Evolutionary conservation across 768 basidiomycete species (phyloP), one percentile per base, ranked within the genome.

Genomic region (Fistulinella prunicolor): DNA sequence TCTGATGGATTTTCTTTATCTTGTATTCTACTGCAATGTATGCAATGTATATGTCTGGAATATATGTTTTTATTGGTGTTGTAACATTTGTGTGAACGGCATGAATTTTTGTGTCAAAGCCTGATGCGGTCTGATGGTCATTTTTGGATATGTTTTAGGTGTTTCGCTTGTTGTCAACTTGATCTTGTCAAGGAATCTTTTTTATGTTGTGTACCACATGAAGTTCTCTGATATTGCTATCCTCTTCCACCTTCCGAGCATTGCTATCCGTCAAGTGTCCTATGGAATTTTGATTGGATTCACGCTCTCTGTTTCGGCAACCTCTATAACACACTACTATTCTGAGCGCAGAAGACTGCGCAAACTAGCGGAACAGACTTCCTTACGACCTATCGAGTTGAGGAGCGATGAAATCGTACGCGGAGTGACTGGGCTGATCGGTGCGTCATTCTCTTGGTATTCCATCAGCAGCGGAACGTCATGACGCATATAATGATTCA

Each of bases 391-490:
- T 1, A 86, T 89, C 51, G 81, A 86, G 49, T 61, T 87, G 34
- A 71, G 85, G 44, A 85, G 81, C 46, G 85, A 92, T 62, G 92
- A 94, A 56, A 70, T 93, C 6, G 75, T 94, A 5, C 69, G 75
- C 7, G 94, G 94, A 0, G 84, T 96, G 5, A 80, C 82, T 10
- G 94, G 91, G 2, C 63, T 91, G 28, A 95, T 97, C 47, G 93
- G 93, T 92, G 47, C 19, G 78, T 55, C 17, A 39, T 24, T 22
- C 46, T 23, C 24, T 7, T 20, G 1, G 13, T 22, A 16, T 9
- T 17, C 12, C 30, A 6, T 42, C 20, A 21, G 22, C 9, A 7
- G 26, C 28, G 21, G 19, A 23, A 13, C 14, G 12, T 13, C 7
- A 6, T 23, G 17, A 35, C 30, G 40, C 19, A 22, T 38, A 9